phyloP scores from a whole-genome alignment of 225 moss, liverwort and hornwort genomes.

The Thuidium tamariscinum region DNA sequence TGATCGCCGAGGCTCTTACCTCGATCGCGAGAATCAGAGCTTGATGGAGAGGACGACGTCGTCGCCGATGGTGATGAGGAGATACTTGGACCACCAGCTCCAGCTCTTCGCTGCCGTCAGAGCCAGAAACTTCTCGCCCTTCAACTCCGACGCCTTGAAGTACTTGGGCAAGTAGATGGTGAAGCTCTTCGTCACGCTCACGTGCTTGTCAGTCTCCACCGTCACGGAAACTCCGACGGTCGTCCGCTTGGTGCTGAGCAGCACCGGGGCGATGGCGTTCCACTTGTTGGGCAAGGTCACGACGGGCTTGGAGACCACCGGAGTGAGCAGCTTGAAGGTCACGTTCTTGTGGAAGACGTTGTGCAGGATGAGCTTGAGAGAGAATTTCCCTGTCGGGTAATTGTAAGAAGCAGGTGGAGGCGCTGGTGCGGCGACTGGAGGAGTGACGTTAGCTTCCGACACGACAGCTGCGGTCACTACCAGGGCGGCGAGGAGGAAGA shows the following conservation, averaged over 20 bases:
- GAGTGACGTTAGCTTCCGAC: not conserved
- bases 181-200: not conserved
- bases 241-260: not conserved
- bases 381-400: not conserved
- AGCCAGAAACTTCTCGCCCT: not conserved
- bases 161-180: not conserved
- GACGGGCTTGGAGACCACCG: not conserved
- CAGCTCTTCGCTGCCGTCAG: not conserved
- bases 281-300: not conserved
- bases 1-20: not conserved
- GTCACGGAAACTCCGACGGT: not conserved
- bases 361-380: conserved; percentile 7
- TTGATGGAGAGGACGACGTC: not conserved
- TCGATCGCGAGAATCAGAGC: not conserved
- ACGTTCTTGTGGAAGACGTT: not conserved
- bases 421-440: not conserved
- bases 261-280: not conserved
- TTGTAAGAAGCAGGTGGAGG: not conserved
- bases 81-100: not conserved
- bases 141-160: not conserved
- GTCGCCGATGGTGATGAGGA: not conserved
- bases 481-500: not conserved
- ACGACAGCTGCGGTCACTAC: not conserved
- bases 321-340: not conserved
- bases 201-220: not conserved